Percentiles rank a stretch among this genome's conserved stretches.
These are phyloP conservation scores for Aphanomyces stellatus DNA, from an alignment of 352 stramenopile genomes.

Conservation along the genomic window DNA sequence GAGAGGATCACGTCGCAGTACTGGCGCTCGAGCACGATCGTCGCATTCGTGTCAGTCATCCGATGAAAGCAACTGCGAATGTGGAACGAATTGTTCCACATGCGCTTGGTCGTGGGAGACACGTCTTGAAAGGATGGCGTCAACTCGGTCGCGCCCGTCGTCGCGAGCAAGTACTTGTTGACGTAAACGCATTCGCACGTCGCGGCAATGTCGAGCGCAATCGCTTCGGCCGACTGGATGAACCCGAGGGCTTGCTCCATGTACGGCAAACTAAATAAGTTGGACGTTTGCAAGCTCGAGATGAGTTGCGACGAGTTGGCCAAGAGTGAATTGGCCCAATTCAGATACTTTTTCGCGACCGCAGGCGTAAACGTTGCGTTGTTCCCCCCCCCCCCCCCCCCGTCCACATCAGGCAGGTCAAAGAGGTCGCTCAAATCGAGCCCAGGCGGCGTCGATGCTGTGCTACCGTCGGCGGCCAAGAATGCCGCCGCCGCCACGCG, in stretches of 20 bases:
- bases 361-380: background rate
- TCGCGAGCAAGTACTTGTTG: slow-evolving; percentile 4
- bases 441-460: too few relatives aligned
- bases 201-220: background rate
- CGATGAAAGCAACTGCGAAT: slow-evolving; percentile 19
- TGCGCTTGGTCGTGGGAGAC: background rate
- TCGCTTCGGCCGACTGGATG: slow-evolving; percentile 1
- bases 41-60: background rate
- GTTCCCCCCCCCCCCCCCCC: too few relatives aligned
- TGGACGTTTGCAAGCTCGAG: slow-evolving; percentile 1
- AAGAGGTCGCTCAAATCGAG: background rate
- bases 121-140: slow-evolving; percentile 3
- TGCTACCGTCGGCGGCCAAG: too few relatives aligned
- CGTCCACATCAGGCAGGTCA: background rate
- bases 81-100: slow-evolving; percentile 14
- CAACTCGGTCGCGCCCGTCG: background rate
- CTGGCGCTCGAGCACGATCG: background rate
- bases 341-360: slow-evolving; percentile 3
- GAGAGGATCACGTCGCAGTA: slow-evolving; percentile 18
- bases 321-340: slow-evolving; percentile 8
- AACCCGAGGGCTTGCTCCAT: background rate
- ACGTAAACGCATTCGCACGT: slow-evolving; percentile 18
- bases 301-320: background rate
- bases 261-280: slow-evolving; percentile 14
- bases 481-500: background rate